Evolutionary conservation across 495 filamentous ascomycete genomes (phyloP).

Genomic region (Hypoxylon crocopeplum): DNA sequence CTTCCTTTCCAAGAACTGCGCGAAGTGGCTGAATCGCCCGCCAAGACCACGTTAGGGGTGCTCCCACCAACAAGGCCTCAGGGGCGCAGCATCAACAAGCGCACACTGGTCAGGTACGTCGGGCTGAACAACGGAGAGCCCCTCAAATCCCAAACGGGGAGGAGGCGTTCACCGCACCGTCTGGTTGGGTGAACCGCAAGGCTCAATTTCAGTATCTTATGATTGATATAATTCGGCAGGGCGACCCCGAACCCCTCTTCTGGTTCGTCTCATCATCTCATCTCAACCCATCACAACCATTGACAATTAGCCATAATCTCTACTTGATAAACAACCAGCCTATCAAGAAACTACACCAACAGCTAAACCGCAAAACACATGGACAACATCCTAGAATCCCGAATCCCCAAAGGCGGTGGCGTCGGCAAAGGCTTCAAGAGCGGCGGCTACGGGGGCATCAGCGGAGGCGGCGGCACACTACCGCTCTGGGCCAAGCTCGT

Average conservation of each 20-base stretch:
- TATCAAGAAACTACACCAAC: too few relatives aligned
- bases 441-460: neutral
- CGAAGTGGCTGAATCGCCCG: neutral
- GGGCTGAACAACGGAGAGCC: too few relatives aligned
- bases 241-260: slow-evolving; percentile 18
- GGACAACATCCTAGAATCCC: slow-evolving; percentile 5
- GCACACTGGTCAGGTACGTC: neutral
- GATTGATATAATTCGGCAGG: slow-evolving; percentile 10
- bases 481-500: slow-evolving; percentile 18
- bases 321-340: too few relatives aligned
- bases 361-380: neutral
- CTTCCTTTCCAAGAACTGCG: neutral
- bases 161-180: slow-evolving; percentile 1
- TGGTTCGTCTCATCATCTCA: too few relatives aligned
- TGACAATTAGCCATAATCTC: neutral
- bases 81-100: neutral
- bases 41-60: neutral
- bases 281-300: too few relatives aligned
- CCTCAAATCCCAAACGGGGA: neutral
- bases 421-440: neutral
- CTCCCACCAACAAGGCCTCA: neutral
- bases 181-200: slow-evolving; percentile 24
- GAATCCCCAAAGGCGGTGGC: slow-evolving; percentile 21
- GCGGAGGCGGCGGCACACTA: neutral
- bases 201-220: slow-evolving; percentile 1